phyloP scores from a whole-genome alignment of 805 yeast genomes.

The Candida takata region DNA sequence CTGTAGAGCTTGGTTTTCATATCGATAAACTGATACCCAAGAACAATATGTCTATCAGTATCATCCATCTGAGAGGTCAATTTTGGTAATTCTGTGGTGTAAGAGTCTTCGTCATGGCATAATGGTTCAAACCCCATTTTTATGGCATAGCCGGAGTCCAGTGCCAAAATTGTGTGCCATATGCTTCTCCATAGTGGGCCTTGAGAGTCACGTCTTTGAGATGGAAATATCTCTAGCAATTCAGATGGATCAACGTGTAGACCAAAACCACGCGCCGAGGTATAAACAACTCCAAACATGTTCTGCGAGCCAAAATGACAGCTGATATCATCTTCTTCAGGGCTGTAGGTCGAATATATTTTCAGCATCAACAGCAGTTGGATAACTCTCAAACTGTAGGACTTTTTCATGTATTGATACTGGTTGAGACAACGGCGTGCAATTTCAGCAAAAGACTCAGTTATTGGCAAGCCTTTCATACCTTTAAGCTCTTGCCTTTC shows the following conservation, averaged over 20 bases:
- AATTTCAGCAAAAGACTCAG: constrained; percentile 7
- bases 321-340: constrained; percentile 50
- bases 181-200: constrained; percentile 21
- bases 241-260: constrained; percentile 47
- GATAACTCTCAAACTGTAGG: constrained; percentile 39
- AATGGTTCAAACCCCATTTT: constrained; percentile 12
- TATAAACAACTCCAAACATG: constrained; percentile 41
- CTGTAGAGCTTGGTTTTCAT: constrained; percentile 27
- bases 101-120: constrained; percentile 14
- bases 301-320: constrained; percentile 44
- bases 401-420: constrained; percentile 39
- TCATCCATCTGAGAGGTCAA: constrained; percentile 29
- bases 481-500: constrained; percentile 7
- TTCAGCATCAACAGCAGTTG: constrained; percentile 46
- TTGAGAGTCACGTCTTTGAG: constrained; percentile 8
- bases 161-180: constrained; percentile 21
- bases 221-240: constrained; percentile 9
- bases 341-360: constrained; percentile 41
- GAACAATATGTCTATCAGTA: constrained; percentile 31
- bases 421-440: constrained; percentile 38
- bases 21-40: constrained; percentile 26
- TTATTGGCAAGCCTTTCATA: constrained; percentile 9
- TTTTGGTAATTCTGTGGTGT: constrained; percentile 23
- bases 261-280: constrained; percentile 49
- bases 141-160: constrained; percentile 17